Evolutionary conservation across 495 filamentous ascomycete species (phyloP).

Genomic region (Aspergillus campestris): DNA sequence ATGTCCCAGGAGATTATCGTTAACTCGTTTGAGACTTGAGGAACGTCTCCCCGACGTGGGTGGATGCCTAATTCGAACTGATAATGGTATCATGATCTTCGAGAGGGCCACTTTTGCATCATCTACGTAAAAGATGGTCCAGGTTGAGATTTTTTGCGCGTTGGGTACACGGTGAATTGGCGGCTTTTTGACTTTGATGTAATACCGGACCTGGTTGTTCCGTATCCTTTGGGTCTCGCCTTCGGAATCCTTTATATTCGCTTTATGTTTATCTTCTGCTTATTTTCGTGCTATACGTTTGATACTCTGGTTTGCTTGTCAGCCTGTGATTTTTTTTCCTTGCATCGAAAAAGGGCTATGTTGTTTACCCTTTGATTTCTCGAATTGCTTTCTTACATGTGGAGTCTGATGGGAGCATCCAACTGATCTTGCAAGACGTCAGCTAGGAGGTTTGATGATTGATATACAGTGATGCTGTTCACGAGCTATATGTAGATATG

Average conservation of each 20-base stretch:
- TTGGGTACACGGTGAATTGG: conserved; percentile 19
- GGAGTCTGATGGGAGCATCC: conserved; percentile 20
- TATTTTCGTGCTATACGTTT: conserved; percentile 24
- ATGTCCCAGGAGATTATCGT: conserved; percentile 12
- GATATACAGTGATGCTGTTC: conserved; percentile 25
- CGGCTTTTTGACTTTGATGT: conserved; percentile 26
- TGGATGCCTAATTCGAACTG: conserved; percentile 7
- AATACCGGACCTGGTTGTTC: conserved; percentile 11
- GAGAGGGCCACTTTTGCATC: conserved; percentile 6
- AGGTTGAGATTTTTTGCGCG: conserved; percentile 14
- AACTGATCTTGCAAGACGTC: conserved; percentile 16
- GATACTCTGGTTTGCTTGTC: conserved; percentile 12
- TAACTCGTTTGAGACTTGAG: conserved; percentile 5
- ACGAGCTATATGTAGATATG: conserved; percentile 41
- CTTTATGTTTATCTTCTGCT: conserved; percentile 7
- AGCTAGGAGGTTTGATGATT: conserved; percentile 27
- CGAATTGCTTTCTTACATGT: conserved; percentile 14
- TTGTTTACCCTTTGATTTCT: conserved; percentile 17
- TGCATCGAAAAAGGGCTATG: conserved; percentile 6
- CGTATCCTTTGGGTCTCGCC: too few species aligned
- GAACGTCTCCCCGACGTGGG: conserved; percentile 9
- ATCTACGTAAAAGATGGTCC: conserved; percentile 21
- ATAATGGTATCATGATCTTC: conserved; percentile 1
- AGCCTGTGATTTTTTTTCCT: conserved; percentile 6
- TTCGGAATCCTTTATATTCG: conserved; percentile 4